Conservation (phyloP, 495 filamentous ascomycete species). For the Aspergillus taichungensis region DNA sequence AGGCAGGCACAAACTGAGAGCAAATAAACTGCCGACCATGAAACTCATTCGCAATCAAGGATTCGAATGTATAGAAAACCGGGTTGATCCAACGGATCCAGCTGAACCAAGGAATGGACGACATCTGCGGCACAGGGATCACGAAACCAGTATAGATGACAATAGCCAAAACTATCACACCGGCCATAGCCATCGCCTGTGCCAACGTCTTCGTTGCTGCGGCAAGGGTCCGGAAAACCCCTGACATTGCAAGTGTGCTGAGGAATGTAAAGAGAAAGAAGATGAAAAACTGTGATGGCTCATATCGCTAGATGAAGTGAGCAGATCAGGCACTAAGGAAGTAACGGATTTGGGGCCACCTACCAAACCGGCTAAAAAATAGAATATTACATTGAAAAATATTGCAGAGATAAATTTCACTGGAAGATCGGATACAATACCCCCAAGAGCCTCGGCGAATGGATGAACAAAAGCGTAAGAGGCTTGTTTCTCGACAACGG, state of each 20-base stretch:
- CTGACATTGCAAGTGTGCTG: constrained; percentile 48
- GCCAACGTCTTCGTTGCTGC: constrained; percentile 38
- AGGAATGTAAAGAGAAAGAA: constrained; percentile 50
- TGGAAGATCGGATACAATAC: constrained; percentile 51
- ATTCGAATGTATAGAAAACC: constrained; percentile 37
- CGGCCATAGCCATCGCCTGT: constrained; percentile 43
- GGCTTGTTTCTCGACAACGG: constrained; percentile 58
- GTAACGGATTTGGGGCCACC: constrained; percentile 1
- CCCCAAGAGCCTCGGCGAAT: constrained; percentile 48
- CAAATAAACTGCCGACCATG: constrained; percentile 42
- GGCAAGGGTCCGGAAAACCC: constrained; percentile 39
- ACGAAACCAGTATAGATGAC: constrained; percentile 43
- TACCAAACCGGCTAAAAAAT: constrained; percentile 49
- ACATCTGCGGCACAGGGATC: constrained; percentile 37
- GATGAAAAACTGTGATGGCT: constrained; percentile 52
- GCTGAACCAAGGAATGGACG: constrained; percentile 38
- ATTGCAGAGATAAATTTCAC: constrained; percentile 42
- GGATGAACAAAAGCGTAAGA: constrained; percentile 61
- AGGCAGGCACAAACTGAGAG: constrained; percentile 41
- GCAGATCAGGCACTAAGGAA: not conserved
- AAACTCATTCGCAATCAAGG: constrained; percentile 49
- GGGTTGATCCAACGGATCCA: constrained; percentile 43
- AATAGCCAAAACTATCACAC: constrained; percentile 36
- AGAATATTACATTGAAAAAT: constrained; percentile 48
- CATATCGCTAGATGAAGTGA: constrained; percentile 22